Base-by-base conservation (phyloP, 73 alveolate genomes). In the Paramecium sonneborni region DNA sequence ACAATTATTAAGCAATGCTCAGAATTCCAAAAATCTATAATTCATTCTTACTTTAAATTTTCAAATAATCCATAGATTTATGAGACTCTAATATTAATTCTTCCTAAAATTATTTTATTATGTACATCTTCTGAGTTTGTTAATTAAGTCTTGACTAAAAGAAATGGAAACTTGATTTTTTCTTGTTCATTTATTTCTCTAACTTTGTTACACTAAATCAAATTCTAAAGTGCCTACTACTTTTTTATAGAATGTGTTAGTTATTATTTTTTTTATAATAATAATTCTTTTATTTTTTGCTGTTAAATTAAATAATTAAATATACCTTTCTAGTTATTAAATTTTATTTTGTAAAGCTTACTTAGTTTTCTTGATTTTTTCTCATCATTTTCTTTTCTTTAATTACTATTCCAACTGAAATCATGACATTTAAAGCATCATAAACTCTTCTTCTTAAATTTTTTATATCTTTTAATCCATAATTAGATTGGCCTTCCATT, bases 371-470 rank as follows among this genome's bases (percentile, higher is more conserved):
- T 3, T 14, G 8, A 37, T 35, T 41, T 28, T 35, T 35, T 37
- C 44, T 35, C 58, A 72, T 32, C 37, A 35, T 2, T 34, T 72
- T 72, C 37, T 79, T 79, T 3, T 79, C 72, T 46, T 94, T 95
- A 79, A 48, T 43, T 43, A 95, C 72, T 55, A 95, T 92, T 52
- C 96, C 97, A 4, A 95, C 92, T 1, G 97, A 93, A 57, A 92
- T 95, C 34, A 96, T 76, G 6, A 96, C 97, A 92, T 95, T 96
- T 23, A 96, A 93, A 11, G 98, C 97, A 85, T 95, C 98, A 55
- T 96, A 96, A 18, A 95, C 97, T 76, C 98, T 87, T 14, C 98
- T 90, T 72, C 97, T 93, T 6, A 96, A 94, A 85, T 96, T 96
- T 57, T 95, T 24, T 34, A 79, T 24, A 21, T 79, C 90, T 72